phyloP scores from a whole-genome alignment of 768 basidiomycete species.

The Xerocomellus intermedius region DNA sequence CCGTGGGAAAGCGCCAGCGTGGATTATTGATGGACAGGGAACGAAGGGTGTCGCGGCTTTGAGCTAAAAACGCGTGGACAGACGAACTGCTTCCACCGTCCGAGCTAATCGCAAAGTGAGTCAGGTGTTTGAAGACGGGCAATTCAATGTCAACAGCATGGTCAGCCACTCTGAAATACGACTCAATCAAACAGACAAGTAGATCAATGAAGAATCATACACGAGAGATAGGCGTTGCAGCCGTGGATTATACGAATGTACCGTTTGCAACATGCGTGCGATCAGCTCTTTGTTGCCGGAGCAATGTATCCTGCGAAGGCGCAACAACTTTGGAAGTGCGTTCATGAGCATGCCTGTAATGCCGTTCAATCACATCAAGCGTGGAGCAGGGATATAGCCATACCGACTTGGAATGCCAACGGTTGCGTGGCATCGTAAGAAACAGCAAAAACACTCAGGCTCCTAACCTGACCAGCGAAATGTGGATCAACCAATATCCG shows the following conservation, averaged over 20 bases:
- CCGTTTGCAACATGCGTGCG: constrained; percentile 47
- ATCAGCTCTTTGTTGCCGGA: constrained; percentile 56
- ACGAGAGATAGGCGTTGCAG: constrained; percentile 56
- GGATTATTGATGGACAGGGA: constrained; percentile 54
- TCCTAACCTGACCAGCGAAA: constrained; percentile 58
- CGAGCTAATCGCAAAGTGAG: constrained; percentile 56
- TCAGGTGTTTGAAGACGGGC: constrained; percentile 53
- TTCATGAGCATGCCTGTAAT: constrained; percentile 63
- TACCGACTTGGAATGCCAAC: constrained; percentile 66
- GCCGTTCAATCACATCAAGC: not conserved
- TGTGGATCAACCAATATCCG: constrained; percentile 58
- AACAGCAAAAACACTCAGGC: constrained; percentile 57
- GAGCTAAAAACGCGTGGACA: constrained; percentile 48
- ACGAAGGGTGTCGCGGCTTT: constrained; percentile 52
- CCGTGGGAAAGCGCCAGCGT: constrained; percentile 56
- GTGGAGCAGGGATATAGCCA: not conserved
- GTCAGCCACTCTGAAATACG: constrained; percentile 32
- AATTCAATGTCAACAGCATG: constrained; percentile 44
- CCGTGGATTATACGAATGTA: constrained; percentile 51
- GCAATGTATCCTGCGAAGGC: constrained; percentile 59
- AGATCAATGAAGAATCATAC: constrained; percentile 32
- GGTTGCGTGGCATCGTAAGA: constrained; percentile 46
- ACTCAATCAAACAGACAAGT: not conserved
- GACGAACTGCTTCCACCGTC: constrained; percentile 40
- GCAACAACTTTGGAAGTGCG: constrained; percentile 59